Base-by-base conservation (phyloP, 768 basidiomycete species). In the Porpolomopsis calyptriformis region DNA sequence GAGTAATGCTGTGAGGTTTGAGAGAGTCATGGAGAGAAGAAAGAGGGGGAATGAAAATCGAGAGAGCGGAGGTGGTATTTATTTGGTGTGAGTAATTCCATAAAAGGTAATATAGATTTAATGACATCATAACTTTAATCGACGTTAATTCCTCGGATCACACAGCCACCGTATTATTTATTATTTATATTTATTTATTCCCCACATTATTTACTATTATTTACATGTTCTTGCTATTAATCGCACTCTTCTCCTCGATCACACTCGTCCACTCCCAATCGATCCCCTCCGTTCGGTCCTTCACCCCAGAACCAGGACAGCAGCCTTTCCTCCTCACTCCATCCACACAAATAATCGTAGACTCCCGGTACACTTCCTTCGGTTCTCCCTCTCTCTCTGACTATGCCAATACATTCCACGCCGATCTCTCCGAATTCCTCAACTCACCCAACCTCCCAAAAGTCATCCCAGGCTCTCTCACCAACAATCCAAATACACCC, bases 1-100 rank as follows among this genome's bases (percentile, higher is more conserved):
- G 51, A 83, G 77, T 35, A 85, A 73, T 26, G 76, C 73, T 38
- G 75, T 74, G 45, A 86, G 72, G 45, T 71, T 68, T 24, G 77
- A 68, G 53, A 86, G 78, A 43, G 83, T 80, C 76, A 75, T 75
- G 25, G 24, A 1, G 11, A 25, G 31, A 29, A 16, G 25, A 10
- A 25, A 37, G 10, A n/a, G 22, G 18, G 37, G 26, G 26, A 40
- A 39, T 22, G 19, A 19, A 31, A 25, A 23, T 19, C 19, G 23
- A 8, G 20, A 22, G 29, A n/a, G n/a, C n/a, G n/a, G n/a, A n/a
- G n/a, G n/a, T n/a, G n/a, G n/a, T n/a, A n/a, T n/a, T n/a, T n/a
- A n/a, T n/a, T n/a, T n/a, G n/a, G n/a, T n/a, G n/a, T n/a, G n/a
- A n/a, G n/a, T n/a, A n/a, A n/a, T n/a, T n/a, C n/a, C n/a, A n/a